Base-by-base conservation (phyloP, 768 basidiomycete genomes). In the Kwoniella shandongensis region DNA sequence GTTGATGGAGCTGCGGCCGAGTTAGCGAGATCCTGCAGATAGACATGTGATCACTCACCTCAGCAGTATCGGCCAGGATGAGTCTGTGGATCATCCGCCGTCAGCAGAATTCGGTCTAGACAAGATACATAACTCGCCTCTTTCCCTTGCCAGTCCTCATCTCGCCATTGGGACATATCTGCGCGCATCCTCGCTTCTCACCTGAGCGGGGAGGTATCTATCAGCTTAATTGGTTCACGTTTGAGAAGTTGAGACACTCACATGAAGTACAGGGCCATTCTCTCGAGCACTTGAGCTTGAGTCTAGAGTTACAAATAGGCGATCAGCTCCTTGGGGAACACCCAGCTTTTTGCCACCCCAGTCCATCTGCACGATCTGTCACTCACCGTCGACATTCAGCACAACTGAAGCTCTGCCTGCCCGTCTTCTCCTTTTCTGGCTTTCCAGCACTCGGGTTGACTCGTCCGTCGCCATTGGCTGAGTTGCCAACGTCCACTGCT, bases 261-360 rank as follows among this genome's bases (percentile, higher is more conserved):
- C 74, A 76, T 3, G 68, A 70, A 7, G 66, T 66, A 54, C 74
- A 76, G 12, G 74, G 74, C 74, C 74, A 76, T 44, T 53, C 61
- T 52, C 72, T 52, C 26, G 72, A 73, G 53, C 74, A 75, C 51
- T 73, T 75, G 27, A 75, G 57, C 50, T 75, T 75, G 36, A 75
- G 50, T 44, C 72, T 73, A 38, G 13, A 20, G 51, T 23, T 4
- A 35, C 40, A 6, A 44, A 20, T 26, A 13, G 25, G 18, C n/a
- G 15, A 42, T 17, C 23, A 32, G 25, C 17, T 38, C 20, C 18
- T 8, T 38, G 3, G 20, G 49, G 15, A 7, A 50, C 7, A 15
- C 11, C 32, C 17, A 18, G 1, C 15, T 12, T 10, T 44, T 51
- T 36, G 25, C 15, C 17, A 47, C 48, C n/a, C 1, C n/a, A 1